Base-by-base conservation (phyloP, 2,329 filamentous ascomycete genomes). In the Canariomyces notabilis region DNA sequence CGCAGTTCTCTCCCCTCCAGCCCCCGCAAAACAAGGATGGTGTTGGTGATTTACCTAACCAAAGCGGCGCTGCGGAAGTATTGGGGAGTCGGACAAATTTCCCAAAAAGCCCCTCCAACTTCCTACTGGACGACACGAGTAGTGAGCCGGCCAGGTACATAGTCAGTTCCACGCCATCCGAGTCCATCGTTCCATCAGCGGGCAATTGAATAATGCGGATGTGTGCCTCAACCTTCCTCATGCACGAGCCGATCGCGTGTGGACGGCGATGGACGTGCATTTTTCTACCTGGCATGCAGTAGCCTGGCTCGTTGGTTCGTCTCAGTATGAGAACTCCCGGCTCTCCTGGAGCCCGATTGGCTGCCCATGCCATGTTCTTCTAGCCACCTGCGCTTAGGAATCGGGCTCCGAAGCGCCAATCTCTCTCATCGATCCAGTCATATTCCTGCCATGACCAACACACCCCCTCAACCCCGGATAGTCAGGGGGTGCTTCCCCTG, bases 391-490 rank as follows among this genome's bases (percentile, higher is more conserved):
- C 46, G 49, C 49, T 51, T 51, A 49, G 34, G 38, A 31, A 40
- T 49, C 35, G 42, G 29, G 33, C 11, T 2, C 18, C 14, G 14
- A 20, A 38, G 33, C 34, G 18, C n/a, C 18, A 37, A 46, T 39
- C 36, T 42, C 34, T 18, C 38, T n/a, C n/a, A 16, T 39, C 29
- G 42, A 21, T n/a, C 46, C 49, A 51, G 46, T 49, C 36, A 46
- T 19, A 35, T 32, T 37, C 33, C 32, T 12, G 14, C 11, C 9
- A n/a, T 21, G 19, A 19, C 16, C n/a, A 6, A 26, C 21, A 6
- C 6, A 21, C 38, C 29, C 37, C 21, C 37, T 39, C 29, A 6
- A 26, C 22, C 37, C 37, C 37, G 21, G n/a, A 26, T n/a, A 39
- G 26, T 32, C 33, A 16, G 33, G 23, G 31, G 19, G 23, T 41